Base-by-base conservation (phyloP, 352 stramenopile genomes). In the Phytophthora capsici region DNA sequence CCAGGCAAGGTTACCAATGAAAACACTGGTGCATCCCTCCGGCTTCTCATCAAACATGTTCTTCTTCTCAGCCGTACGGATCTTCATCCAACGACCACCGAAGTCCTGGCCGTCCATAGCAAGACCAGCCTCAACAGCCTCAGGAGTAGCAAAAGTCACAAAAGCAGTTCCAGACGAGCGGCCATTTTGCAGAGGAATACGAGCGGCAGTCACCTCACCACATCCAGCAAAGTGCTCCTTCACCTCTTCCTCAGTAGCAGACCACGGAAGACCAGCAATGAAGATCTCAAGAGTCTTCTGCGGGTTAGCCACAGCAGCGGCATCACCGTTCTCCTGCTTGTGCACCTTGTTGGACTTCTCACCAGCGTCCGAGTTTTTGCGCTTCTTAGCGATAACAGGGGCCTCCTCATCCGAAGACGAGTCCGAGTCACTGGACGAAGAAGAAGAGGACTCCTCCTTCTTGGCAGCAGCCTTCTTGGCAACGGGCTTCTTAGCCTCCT, bases 1-100 rank as follows among this genome's bases (percentile, higher is more conserved):
- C 91, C 93, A 99, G 23, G 93, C 88, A 14, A 99, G 80, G 79
- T 99, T 99, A 28, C 97, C 98, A 41, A 99, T 91, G 78, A 99
- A 99, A 16, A 99, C 82, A 34, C 96, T 99, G 0, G 87, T 91
- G 78, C 96, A 99, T 44, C 91, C 92, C 60, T 98, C 94, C 22
- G 95, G 87, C 80, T 99, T 99, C 64, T 97, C 73, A 41, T 94
- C 87, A 34, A 89, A 80, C 73, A 89, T 84, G 58, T 92, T 89
- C 63, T 91, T 95, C 73, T 90, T 88, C 65, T 90, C 85, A 10
- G 83, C 80, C n/a, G 84, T 89, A 41, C 84, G 80, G 70, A 99
- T 98, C 71, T 97, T 98, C 73, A 99, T 90, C 95, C 96, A 99
- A 17, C 95, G 88, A 1, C 82, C 84, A 55, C 94, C 87, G 63